Conservation (phyloP, 306 rosid species). For the Arachis hypogaea region DNA sequence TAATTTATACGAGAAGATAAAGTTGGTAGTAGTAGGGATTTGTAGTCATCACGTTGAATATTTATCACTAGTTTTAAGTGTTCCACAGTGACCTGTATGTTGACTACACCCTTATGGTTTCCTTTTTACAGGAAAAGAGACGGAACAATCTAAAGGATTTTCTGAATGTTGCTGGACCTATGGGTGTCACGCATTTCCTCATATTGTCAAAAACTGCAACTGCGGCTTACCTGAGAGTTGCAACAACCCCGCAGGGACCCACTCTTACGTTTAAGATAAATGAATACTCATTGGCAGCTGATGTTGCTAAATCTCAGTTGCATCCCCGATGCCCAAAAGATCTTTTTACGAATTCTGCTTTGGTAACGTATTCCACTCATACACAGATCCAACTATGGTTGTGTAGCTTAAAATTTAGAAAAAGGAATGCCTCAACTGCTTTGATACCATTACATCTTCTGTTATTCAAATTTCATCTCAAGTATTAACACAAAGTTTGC, state of each 20-base stretch:
- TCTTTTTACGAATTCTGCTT: slow-evolving; percentile 83
- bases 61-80: slow-evolving; percentile 1
- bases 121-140: slow-evolving; percentile 78
- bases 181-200: slow-evolving; percentile 97
- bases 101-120: slow-evolving; percentile 4
- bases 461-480: slow-evolving; percentile 2
- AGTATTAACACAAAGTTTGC: slow-evolving; percentile 8
- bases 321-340: slow-evolving; percentile 92
- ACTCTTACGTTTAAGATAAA: slow-evolving; percentile 85
- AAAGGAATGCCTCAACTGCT: neutral
- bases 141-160: slow-evolving; percentile 83
- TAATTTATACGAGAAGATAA: neutral
- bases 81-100: slow-evolving; percentile 9
- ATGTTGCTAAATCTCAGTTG: slow-evolving; percentile 72
- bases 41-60: neutral
- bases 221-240: slow-evolving; percentile 82
- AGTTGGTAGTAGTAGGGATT: neutral
- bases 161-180: slow-evolving; percentile 93
- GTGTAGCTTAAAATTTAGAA: slow-evolving; percentile 19
- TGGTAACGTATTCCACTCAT: slow-evolving; percentile 57
- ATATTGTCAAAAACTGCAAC: slow-evolving; percentile 82
- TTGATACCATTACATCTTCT: neutral
- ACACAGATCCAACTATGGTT: neutral
- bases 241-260: slow-evolving; percentile 94
- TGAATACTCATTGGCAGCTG: slow-evolving; percentile 82